Conservation (phyloP, 2,329 filamentous ascomycete genomes). For the Claviceps quebecensis region DNA sequence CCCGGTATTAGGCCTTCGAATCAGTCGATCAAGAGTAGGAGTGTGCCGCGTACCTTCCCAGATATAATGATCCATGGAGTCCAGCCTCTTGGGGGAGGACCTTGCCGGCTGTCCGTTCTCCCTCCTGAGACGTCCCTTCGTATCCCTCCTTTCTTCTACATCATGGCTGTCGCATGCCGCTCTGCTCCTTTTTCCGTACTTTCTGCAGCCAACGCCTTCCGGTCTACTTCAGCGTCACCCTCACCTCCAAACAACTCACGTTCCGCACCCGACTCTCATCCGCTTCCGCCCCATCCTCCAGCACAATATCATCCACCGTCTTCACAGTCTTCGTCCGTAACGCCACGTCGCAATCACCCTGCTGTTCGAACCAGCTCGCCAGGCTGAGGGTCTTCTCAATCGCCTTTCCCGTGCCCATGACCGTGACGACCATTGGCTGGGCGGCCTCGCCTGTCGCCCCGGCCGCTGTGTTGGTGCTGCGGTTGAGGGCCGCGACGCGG, state of each 20-base stretch:
- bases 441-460: neutral
- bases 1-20: no score
- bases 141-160: no score
- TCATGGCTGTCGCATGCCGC: no score
- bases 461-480: constrained; percentile 15
- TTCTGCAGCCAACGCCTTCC: no score
- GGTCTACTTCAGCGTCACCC: constrained; percentile 30
- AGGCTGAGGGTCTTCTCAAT: constrained; percentile 49
- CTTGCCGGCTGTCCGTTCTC: no score
- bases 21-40: no score
- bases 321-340: constrained; percentile 48
- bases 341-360: constrained; percentile 43
- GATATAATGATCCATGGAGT: no score
- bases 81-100: no score
- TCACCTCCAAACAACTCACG: constrained; percentile 37
- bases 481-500: constrained; percentile 29
- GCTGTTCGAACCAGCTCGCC: constrained; percentile 49
- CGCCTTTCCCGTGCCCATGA: constrained; percentile 53
- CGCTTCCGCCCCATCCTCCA: constrained; percentile 23
- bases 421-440: constrained; percentile 27
- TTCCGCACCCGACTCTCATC: constrained; percentile 30
- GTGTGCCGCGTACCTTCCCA: no score
- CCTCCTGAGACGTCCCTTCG: no score
- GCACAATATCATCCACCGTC: constrained; percentile 54
- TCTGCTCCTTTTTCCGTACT: neutral